Evolutionary conservation across 2,329 filamentous ascomycete species (phyloP).

Genomic region (Colletotrichum plurivorum): DNA sequence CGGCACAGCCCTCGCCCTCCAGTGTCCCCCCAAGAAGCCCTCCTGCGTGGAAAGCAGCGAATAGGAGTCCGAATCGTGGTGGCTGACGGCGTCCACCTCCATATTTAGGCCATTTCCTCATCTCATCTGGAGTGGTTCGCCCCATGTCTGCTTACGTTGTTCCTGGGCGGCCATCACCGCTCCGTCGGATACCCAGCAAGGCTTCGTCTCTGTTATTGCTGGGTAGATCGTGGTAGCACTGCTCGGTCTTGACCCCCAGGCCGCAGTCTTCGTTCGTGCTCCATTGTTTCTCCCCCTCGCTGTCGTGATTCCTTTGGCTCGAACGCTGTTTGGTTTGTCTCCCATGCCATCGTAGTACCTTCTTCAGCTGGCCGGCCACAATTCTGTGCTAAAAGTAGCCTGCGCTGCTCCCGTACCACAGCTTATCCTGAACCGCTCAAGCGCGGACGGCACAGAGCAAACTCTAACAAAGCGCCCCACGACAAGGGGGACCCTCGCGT

Average conservation of each 20-base stretch:
- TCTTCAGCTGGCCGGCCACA: neutral
- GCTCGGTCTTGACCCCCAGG: neutral
- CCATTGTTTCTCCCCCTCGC: neutral
- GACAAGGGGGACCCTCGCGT: slow-evolving; percentile 4
- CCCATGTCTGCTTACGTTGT: slow-evolving; percentile 27
- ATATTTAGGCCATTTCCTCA: slow-evolving; percentile 28
- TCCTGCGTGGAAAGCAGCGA: neutral
- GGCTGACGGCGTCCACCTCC: slow-evolving; percentile 36
- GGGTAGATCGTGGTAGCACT: neutral
- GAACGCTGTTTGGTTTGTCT: neutral
- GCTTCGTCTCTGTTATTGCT: neutral
- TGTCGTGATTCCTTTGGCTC: neutral
- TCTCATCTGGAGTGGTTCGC: slow-evolving; percentile 20
- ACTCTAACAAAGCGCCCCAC: slow-evolving; percentile 25
- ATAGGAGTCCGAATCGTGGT: slow-evolving; percentile 25
- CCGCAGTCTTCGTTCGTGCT: neutral
- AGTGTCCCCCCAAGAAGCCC: neutral
- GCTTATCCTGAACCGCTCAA: slow-evolving; percentile 24
- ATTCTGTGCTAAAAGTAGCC: slow-evolving; percentile 21
- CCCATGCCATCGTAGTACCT: neutral
- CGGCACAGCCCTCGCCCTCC: slow-evolving; percentile 16
- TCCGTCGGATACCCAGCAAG: neutral
- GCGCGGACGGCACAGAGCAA: slow-evolving; percentile 16
- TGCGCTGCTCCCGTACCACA: slow-evolving; percentile 23
- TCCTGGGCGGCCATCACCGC: slow-evolving; percentile 17